Base-by-base conservation (phyloP, 352 stramenopile genomes). In the Pythium aristosporum region DNA sequence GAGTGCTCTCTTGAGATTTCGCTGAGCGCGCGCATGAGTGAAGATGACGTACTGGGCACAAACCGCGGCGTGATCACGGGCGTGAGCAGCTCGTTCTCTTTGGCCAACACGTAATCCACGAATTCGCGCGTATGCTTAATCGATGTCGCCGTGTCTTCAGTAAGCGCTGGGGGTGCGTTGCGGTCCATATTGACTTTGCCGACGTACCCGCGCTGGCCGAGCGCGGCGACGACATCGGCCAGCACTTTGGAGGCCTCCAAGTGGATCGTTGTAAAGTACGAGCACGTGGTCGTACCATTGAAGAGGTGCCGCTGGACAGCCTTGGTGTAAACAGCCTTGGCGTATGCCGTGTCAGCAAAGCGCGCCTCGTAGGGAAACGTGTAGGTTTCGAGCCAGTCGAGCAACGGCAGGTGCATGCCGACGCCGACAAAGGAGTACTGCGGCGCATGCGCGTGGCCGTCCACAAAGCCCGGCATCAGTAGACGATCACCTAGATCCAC, bases 171-270 rank as follows among this genome's bases (percentile, higher is more conserved):
- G 23, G 89, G 85, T 37, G 69, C 77, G 67, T 98, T 98, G 53
- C 92, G 88, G 74, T 98, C 96, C 96, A 98, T 98, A 69, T 94
- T 97, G 66, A 98, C 95, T 68, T 98, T 98, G 41, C 94, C 95
- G 10, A 98, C 75, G 72, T 90, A 93, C 0, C 85, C 95, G 20
- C 96, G 82, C 70, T 98, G 94, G 2, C 94, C 94, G 7, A 80
- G 59, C n/a, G 83, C 66, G 20, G 87, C 63, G 46, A 96, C 69
- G 11, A 98, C 77, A 70, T 98, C 91, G 0, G 85, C 74, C 13
- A 98, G 85, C n/a, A 89, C 71, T 71, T 98, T 96, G 67, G 74
- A 97, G 13, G 87, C 80, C 2, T 97, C 83, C 3, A 98, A 52
- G 68, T 98, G 91, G 18, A 98, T 72, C 18, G 89, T 98, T 9